Percentiles rank a stretch among this genome's conserved stretches.
phyloP scores from a whole-genome alignment of 2,329 filamentous ascomycete genomes.

The Purpureocillium lavendulum region DNA sequence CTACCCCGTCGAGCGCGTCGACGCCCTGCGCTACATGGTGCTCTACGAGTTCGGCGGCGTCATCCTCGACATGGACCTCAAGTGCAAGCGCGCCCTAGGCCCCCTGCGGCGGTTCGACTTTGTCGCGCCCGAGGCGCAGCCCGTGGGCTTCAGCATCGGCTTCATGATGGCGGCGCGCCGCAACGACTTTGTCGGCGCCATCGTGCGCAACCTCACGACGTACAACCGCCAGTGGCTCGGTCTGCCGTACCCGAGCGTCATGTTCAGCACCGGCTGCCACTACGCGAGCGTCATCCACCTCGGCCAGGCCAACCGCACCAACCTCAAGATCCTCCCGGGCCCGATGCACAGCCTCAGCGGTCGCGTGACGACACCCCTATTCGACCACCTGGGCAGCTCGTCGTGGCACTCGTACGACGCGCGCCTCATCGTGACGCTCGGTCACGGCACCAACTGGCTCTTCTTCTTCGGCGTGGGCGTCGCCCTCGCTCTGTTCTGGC shows the following conservation, averaged over 20 bases:
- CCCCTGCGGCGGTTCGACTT: conserved; percentile 31
- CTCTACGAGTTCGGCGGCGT: conserved; percentile 23
- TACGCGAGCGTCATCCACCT: conserved; percentile 32
- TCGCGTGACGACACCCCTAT: conserved; percentile 27
- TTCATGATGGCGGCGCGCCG: conserved; percentile 29
- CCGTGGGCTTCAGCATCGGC: conserved; percentile 29
- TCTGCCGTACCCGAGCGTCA: conserved; percentile 29
- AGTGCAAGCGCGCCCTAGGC: conserved; percentile 27
- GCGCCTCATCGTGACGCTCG: conserved; percentile 10
- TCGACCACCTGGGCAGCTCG: conserved; percentile 31
- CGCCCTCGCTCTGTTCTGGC: conserved; percentile 10
- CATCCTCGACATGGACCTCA: conserved; percentile 18
- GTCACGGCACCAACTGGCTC: conserved; percentile 8
- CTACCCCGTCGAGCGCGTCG: conserved; percentile 62
- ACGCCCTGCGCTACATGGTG: conserved; percentile 55
- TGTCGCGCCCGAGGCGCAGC: conserved; percentile 30
- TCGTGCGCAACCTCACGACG: conserved; percentile 21
- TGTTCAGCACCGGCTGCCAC: conserved; percentile 34
- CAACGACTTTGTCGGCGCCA: conserved; percentile 22
- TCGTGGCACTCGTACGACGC: conserved; percentile 33
- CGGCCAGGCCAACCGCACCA: conserved; percentile 19
- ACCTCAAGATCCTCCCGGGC: conserved; percentile 27
- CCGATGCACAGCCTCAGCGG: conserved; percentile 30
- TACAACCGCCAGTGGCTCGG: conserved; percentile 30
- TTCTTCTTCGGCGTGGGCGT: conserved; percentile 12